These are phyloP conservation scores for Rusavskia elegans DNA, from an alignment of 495 filamentous ascomycete genomes.

Conservation along the genomic window DNA sequence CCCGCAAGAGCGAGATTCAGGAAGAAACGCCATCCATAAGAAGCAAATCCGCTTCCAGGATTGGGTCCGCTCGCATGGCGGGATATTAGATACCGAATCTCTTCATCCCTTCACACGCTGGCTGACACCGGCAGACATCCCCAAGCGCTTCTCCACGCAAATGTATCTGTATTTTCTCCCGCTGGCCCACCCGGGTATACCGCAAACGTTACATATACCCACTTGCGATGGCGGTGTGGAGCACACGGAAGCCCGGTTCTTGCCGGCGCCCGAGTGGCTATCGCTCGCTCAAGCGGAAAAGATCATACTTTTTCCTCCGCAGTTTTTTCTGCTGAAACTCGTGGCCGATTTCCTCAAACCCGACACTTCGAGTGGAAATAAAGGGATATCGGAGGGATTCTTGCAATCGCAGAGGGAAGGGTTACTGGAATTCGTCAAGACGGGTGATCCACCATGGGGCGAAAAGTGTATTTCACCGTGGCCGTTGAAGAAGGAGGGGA, in stretches of 20 bases:
- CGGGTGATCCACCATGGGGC: slow-evolving; percentile 47
- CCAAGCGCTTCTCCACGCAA: slow-evolving; percentile 73
- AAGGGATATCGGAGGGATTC: slow-evolving; percentile 20
- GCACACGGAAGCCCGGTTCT: slow-evolving; percentile 66
- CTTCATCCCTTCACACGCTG: slow-evolving; percentile 80
- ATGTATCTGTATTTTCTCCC: slow-evolving; percentile 97
- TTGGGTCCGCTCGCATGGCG: slow-evolving; percentile 49
- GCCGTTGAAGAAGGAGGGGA: slow-evolving; percentile 34
- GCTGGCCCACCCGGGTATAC: slow-evolving; percentile 22
- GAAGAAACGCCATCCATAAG: slow-evolving; percentile 49
- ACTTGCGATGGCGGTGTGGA: slow-evolving; percentile 77
- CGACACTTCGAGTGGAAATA: slow-evolving; percentile 16
- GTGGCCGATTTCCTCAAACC: slow-evolving; percentile 45
- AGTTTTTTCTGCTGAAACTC: slow-evolving; percentile 60
- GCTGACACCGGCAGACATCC: slow-evolving; percentile 62
- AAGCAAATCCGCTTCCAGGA: slow-evolving; percentile 42
- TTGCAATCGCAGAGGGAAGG: slow-evolving; percentile 37
- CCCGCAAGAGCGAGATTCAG: slow-evolving; percentile 43
- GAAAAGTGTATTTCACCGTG: slow-evolving; percentile 64
- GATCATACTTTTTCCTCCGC: slow-evolving; percentile 80
- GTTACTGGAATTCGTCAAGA: slow-evolving; percentile 41
- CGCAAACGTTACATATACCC: slow-evolving; percentile 31
- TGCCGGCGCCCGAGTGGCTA: slow-evolving; percentile 53
- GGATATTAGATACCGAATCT: slow-evolving; percentile 46
- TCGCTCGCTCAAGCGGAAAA: slow-evolving; percentile 39